Evolutionary conservation across 108 stramenopile genomes (phyloP).

Genomic region (Cylindrotheca fusiformis): DNA sequence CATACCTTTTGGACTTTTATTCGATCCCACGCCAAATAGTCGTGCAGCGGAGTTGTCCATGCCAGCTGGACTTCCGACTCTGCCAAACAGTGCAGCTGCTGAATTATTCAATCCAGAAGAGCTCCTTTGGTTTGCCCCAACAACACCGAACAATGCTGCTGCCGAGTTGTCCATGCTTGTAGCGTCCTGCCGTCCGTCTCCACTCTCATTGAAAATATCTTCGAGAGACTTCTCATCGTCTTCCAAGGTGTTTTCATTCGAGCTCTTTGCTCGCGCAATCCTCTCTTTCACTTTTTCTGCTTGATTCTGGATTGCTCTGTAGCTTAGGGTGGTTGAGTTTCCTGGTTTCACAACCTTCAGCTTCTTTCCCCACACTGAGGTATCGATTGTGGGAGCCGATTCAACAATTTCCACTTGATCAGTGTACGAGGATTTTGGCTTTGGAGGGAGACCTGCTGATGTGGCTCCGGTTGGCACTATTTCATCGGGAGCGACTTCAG

Average conservation of each 20-base stretch:
- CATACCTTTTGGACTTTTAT: not conserved
- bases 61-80: not conserved
- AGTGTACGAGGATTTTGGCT: too few species aligned
- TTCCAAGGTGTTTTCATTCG: not conserved
- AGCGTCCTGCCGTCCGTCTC: not conserved
- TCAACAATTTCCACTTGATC: too few species aligned
- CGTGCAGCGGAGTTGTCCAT: not conserved
- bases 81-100: constrained; percentile 16
- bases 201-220: constrained; percentile 6
- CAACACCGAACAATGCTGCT: constrained; percentile 12
- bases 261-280: constrained; percentile 16
- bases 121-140: not conserved
- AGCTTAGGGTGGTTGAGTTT: constrained; percentile 25
- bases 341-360: constrained; percentile 30
- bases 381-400: constrained; percentile 13
- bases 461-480: too few species aligned
- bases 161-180: constrained; percentile 8
- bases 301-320: constrained; percentile 26
- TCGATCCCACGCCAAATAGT: not conserved
- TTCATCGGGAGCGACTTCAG: too few species aligned
- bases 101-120: constrained; percentile 12
- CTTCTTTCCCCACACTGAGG: constrained; percentile 22
- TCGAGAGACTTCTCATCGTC: constrained; percentile 13
- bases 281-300: constrained; percentile 23
- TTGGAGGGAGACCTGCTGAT: too few species aligned